These are phyloP conservation scores for Cryptococcus floricola DNA, from an alignment of 1,284 basidiomycete species.

Conservation along the genomic window DNA sequence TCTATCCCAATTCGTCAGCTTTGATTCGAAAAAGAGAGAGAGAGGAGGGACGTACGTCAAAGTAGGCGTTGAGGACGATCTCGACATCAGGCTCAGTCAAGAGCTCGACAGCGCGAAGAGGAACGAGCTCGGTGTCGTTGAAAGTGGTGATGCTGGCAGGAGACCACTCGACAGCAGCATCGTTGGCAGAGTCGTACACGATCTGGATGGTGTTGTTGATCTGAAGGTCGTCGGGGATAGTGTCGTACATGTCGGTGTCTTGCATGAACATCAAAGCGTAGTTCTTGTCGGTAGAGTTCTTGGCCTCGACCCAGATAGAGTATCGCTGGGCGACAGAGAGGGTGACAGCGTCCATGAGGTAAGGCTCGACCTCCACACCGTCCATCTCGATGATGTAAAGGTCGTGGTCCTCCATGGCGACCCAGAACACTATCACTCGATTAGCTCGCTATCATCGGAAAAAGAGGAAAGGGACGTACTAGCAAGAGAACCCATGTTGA, in stretches of 20 bases:
- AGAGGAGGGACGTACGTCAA: conserved; percentile 40
- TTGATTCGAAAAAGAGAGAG: not conserved
- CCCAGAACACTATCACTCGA: conserved; percentile 59
- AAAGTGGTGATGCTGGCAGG: conserved; percentile 32
- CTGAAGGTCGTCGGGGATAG: conserved; percentile 63
- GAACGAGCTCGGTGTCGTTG: conserved; percentile 50
- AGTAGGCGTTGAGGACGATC: conserved; percentile 49
- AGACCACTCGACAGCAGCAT: conserved; percentile 12
- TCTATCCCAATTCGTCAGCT: conserved; percentile 20
- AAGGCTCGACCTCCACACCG: conserved; percentile 74
- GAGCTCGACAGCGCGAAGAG: conserved; percentile 37
- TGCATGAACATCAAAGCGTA: conserved; percentile 88
- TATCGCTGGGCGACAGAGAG: conserved; percentile 86
- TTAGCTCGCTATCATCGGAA: not conserved
- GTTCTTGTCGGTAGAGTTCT: conserved; percentile 76
- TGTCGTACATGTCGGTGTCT: conserved; percentile 68
- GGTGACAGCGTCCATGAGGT: conserved; percentile 63
- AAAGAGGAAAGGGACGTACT: conserved; percentile 24
- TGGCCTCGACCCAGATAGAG: conserved; percentile 82
- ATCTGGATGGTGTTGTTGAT: conserved; percentile 73
- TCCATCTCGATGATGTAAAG: conserved; percentile 88
- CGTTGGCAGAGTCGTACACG: conserved; percentile 54
- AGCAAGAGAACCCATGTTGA: conserved; percentile 64
- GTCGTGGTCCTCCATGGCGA: conserved; percentile 87
- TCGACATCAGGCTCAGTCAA: conserved; percentile 38